Evolutionary conservation across 108 stramenopile species (phyloP).

Genomic region (Skeletonema costatum): DNA sequence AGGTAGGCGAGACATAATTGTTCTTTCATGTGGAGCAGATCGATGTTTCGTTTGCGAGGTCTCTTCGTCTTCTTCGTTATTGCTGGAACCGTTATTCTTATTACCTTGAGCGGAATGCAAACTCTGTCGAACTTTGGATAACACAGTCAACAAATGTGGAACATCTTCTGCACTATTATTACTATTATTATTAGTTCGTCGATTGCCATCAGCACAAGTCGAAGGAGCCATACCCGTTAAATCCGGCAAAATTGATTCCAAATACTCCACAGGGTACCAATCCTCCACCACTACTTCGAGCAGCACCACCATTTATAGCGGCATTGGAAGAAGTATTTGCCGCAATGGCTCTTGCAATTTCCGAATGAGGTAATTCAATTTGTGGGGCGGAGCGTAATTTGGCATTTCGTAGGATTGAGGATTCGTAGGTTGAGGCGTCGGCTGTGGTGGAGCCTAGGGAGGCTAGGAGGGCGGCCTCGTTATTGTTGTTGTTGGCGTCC

Average conservation of each 20-base stretch:
- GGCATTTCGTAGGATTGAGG: constrained; percentile 62
- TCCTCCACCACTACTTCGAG: not conserved
- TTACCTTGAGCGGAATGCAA: constrained; percentile 16
- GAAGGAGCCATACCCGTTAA: constrained; percentile 41
- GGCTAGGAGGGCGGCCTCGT: constrained; percentile 66
- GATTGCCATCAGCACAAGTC: not conserved
- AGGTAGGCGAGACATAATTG: constrained; percentile 62
- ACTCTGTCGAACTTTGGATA: constrained; percentile 41
- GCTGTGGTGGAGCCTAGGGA: constrained; percentile 57
- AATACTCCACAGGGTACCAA: constrained; percentile 11
- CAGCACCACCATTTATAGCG: too few relatives aligned
- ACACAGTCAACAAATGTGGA: constrained; percentile 56
- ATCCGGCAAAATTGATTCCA: constrained; percentile 38
- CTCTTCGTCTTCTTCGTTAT: not conserved
- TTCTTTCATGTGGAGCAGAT: constrained; percentile 54
- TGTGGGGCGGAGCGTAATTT: constrained; percentile 53
- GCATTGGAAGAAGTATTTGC: not conserved
- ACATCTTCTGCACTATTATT: constrained; percentile 40
- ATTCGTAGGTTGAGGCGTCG: constrained; percentile 57
- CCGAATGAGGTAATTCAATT: constrained; percentile 30
- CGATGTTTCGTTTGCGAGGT: constrained; percentile 24
- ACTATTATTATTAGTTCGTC: not conserved
- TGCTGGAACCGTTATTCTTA: too few relatives aligned
- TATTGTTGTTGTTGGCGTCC: constrained; percentile 1
- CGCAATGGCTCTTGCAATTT: not conserved